Conservation (phyloP, 805 yeast genomes). For the Zygotorulaspora sp. region DNA sequence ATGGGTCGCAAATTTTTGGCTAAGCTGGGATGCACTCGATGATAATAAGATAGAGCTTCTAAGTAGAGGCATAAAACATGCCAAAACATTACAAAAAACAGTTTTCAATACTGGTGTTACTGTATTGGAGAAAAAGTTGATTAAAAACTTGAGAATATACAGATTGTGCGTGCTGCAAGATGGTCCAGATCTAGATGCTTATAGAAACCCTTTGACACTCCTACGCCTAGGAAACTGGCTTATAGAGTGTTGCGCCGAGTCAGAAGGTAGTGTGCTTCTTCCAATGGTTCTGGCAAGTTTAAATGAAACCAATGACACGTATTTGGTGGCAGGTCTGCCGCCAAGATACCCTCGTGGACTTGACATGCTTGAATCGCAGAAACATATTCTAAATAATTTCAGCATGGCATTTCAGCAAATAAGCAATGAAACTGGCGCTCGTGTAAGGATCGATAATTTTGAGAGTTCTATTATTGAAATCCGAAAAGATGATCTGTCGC, state of each 20-base stretch:
- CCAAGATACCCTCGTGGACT: conserved; percentile 65
- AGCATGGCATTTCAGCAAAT: conserved; percentile 89
- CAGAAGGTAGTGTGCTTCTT: conserved; percentile 55
- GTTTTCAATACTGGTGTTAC: conserved; percentile 86
- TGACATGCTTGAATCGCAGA: conserved; percentile 32
- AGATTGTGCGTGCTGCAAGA: conserved; percentile 85
- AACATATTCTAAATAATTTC: conserved; percentile 67
- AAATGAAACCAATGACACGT: conserved; percentile 68
- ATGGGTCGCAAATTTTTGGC: conserved; percentile 75
- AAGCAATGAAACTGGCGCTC: conserved; percentile 78
- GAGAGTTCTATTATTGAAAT: conserved; percentile 92
- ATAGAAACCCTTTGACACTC: conserved; percentile 81
- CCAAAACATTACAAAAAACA: conserved; percentile 77
- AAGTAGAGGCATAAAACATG: conserved; percentile 64
- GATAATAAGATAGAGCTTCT: conserved; percentile 37
- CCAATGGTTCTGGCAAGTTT: conserved; percentile 86
- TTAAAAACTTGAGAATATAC: conserved; percentile 74
- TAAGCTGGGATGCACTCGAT: conserved; percentile 60
- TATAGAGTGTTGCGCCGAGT: conserved; percentile 80
- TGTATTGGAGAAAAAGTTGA: conserved; percentile 74
- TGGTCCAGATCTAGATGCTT: conserved; percentile 74
- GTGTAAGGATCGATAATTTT: conserved; percentile 87
- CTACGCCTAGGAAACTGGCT: conserved; percentile 87
- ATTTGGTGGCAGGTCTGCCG: conserved; percentile 83
- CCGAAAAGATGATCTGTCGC: conserved; percentile 77